Conservation (phyloP, 1,139 yeast genomes). For the Saccharomyces hybrid region DNA sequence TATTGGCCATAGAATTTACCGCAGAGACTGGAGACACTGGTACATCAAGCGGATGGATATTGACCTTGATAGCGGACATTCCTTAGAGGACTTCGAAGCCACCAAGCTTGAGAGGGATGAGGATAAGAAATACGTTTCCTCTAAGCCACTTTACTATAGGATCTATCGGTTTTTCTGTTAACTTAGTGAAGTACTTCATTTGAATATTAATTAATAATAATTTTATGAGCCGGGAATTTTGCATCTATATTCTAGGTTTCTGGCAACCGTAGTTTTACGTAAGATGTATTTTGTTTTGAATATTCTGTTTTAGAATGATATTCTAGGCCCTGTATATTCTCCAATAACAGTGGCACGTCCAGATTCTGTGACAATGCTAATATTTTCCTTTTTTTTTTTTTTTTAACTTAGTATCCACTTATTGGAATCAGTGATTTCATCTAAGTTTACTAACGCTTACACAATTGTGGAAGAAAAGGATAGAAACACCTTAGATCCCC, state of each 20-base stretch:
- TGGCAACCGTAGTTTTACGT: neutral
- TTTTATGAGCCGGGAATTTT: neutral
- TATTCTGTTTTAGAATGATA: neutral
- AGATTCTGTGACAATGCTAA: neutral
- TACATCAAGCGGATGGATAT: slow-evolving; percentile 44
- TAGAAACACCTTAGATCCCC: neutral
- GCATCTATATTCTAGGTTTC: neutral
- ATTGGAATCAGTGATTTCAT: no score
- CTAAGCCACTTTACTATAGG: slow-evolving; percentile 11
- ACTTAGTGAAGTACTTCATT: neutral
- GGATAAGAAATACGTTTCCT: slow-evolving; percentile 28
- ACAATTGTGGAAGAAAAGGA: neutral
- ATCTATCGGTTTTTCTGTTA: slow-evolving; percentile 13
- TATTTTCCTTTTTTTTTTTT: neutral
- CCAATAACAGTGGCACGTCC: neutral
- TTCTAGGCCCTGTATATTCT: neutral
- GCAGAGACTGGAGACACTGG: slow-evolving; percentile 40
- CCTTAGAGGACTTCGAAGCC: slow-evolving; percentile 58
- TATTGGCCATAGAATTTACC: slow-evolving; percentile 45
- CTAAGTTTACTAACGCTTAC: no score
- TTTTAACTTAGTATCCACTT: no score
- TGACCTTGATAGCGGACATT: slow-evolving; percentile 62
- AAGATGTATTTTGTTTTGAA: neutral
- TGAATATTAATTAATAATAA: neutral
- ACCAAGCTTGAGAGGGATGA: slow-evolving; percentile 52